Base-by-base conservation (phyloP, 768 basidiomycete genomes). In the Agaricus sinodeliciosus region DNA sequence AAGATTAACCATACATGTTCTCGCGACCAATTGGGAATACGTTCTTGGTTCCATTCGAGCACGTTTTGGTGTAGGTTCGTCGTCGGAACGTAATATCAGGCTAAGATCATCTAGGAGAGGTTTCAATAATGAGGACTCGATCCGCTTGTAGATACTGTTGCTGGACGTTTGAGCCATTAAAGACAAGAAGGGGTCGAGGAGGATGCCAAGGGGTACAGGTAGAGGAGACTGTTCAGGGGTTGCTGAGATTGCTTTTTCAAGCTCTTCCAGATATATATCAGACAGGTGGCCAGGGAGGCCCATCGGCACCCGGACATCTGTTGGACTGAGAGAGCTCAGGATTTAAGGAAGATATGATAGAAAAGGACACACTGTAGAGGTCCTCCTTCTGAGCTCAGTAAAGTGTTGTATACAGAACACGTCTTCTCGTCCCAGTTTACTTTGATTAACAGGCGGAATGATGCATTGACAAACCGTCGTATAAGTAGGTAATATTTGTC, bases 401-500 rank as follows among this genome's bases (percentile, higher is more conserved):
- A 87, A 35, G 73, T 68, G 56, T 84, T 87, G 64, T 90, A 89
- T 41, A 81, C 77, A 8, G 71, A 62, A 47, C 85, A 78, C 4
- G 71, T 65, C 6, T 66, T 59, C 22, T 65, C 58, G 6, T 84
- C 79, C 94, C 94, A 99, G 43, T 78, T 72, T 18, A 69, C 66
- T 42, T 85, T 78, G 35, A 84, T 76, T 22, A 98, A 76, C 16
- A 96, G 77, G 31, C 86, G 74, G 67, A 98, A 94, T 1, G 87
- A 80, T 1, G 86, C 90, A 61, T 94, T 89, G 49, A 90, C 76
- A 62, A 92, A 97, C 58, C 87, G 79, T 54, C 95, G 79, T 54
- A 97, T 82, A 43, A 99, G 85, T 83, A 97, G 85, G 65, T 95
- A 94, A 67, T 90, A 98, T 67, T 99, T 99, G 77, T 99, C 95